Base-by-base conservation (phyloP, 805 yeast species). In the Saccharomycopsis amapae region DNA sequence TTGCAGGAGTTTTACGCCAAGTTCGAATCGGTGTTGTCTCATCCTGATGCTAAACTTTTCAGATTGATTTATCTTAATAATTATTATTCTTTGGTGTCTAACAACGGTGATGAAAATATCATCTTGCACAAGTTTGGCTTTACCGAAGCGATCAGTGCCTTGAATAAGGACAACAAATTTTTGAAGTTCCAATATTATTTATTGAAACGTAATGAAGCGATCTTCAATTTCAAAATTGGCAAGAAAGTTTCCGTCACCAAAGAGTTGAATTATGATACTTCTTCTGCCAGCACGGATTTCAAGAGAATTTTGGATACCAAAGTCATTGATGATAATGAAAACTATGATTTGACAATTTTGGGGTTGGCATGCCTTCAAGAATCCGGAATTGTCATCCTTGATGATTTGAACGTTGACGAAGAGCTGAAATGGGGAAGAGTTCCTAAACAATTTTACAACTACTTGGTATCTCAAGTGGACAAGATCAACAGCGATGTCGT, bases 141-240 rank as follows among this genome's bases (percentile, higher is more conserved):
- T n/a, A n/a, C n/a, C n/a, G n/a, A n/a, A n/a, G n/a, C n/a, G n/a
- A n/a, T n/a, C n/a, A n/a, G n/a, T n/a, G n/a, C n/a, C n/a, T 45
- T 47, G 26, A 36, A 34, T 10, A 22, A 31, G n/a, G 31, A 37
- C n/a, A 50, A 37, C 24, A 50, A 45, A 33, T 35, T 50, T 5
- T 39, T 50, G 15, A 44, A 38, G 9, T 33, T 64, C 4, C 81
- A 77, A 59, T 60, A 61, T 44, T 64, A 58, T 42, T 54, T 58
- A 2, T 53, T 77, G 38, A 52, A 58, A 40, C 67, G 72, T 55
- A 77, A 76, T 55, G 69, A 69, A 55, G 52, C 72, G 24, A 53
- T 72, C 24, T 62, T 76, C 52, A 65, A 66, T 13, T 68, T 58
- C 53, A 56, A 61, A 32, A 54, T 71, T 4, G 71, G 71, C 18